Percentiles rank a stretch among this genome's conserved stretches.
Conservation (phyloP, 1,139 yeast genomes). For the Geotrichum restrictum region DNA sequence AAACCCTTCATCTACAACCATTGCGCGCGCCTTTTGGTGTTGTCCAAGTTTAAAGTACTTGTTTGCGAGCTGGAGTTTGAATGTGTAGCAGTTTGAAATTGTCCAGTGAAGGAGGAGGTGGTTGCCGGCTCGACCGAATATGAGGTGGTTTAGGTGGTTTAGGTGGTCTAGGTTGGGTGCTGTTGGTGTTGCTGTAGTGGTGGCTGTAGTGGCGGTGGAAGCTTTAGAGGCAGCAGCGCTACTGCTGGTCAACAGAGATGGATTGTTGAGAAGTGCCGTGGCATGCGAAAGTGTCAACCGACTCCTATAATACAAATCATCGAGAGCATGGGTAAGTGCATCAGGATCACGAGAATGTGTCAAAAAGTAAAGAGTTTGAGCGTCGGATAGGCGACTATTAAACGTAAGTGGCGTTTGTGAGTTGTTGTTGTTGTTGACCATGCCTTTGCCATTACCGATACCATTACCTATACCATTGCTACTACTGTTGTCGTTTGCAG, state of each 20-base stretch:
- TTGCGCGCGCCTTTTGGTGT: conserved; percentile 22
- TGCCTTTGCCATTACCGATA: too few species aligned
- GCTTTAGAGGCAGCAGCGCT: too few species aligned
- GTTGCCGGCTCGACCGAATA: conserved; percentile 27
- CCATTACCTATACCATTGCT: conserved; percentile 3
- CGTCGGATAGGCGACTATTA: too few species aligned
- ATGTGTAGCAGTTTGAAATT: conserved; percentile 25
- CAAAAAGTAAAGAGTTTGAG: too few species aligned
- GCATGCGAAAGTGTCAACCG: conserved; percentile 26
- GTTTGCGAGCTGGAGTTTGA: conserved; percentile 30
- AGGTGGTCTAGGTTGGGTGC: too few species aligned
- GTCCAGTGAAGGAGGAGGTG: conserved; percentile 29
- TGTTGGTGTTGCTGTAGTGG: too few species aligned
- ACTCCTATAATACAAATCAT: conserved; percentile 30
- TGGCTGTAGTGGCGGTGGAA: too few species aligned
- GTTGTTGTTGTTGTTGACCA: too few species aligned
- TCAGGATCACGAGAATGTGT: conserved; percentile 19
- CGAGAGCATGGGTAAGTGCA: conserved; percentile 24
- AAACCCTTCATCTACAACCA: conserved; percentile 28
- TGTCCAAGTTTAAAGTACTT: conserved; percentile 28
- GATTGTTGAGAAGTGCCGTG: conserved; percentile 26
- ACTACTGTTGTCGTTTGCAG: conserved; percentile 14
- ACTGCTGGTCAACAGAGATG: too few species aligned
- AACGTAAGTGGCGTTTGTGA: too few species aligned
- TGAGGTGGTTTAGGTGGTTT: conserved; percentile 25